Evolutionary conservation across 805 yeast genomes (phyloP).

Genomic region (Kodamaea neixiangensis): DNA sequence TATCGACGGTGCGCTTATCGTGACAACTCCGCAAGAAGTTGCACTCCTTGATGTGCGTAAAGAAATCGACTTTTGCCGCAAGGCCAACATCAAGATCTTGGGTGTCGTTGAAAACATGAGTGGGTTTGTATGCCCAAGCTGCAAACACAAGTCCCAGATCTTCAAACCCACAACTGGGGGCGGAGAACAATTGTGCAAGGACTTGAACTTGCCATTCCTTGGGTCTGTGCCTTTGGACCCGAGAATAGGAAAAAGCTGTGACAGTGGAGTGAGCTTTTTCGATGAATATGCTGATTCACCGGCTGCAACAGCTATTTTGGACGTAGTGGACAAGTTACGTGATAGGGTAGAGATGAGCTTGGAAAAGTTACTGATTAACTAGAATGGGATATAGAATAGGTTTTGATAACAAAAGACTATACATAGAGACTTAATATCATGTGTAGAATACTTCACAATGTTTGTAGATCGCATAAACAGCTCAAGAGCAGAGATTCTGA

Average conservation of each 20-base stretch:
- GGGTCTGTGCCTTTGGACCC: slow-evolving; percentile 98
- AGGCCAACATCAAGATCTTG: slow-evolving; percentile 80
- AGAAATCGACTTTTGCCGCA: slow-evolving; percentile 91
- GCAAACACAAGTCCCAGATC: slow-evolving; percentile 86
- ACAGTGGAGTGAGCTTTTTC: slow-evolving; percentile 78
- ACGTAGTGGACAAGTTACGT: slow-evolving; percentile 69
- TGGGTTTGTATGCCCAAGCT: slow-evolving; percentile 95
- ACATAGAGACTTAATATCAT: too few relatives aligned
- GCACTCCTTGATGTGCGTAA: slow-evolving; percentile 93
- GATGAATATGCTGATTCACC: slow-evolving; percentile 90
- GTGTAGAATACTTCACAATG: too few relatives aligned
- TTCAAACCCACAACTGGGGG: slow-evolving; percentile 98
- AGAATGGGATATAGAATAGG: background rate
- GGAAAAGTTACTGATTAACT: slow-evolving; percentile 7
- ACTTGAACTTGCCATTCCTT: slow-evolving; percentile 71
- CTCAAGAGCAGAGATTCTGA: too few relatives aligned
- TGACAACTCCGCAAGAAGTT: slow-evolving; percentile 98
- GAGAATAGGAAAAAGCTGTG: slow-evolving; percentile 87
- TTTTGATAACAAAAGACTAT: too few relatives aligned
- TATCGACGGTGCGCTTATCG: slow-evolving; percentile 91
- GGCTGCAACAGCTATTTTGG: slow-evolving; percentile 80
- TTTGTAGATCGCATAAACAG: too few relatives aligned
- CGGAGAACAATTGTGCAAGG: slow-evolving; percentile 81
- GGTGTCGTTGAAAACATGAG: slow-evolving; percentile 98
- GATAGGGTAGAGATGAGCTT: slow-evolving; percentile 14